Evolutionary conservation across 2,329 filamentous ascomycete genomes (phyloP), one percentile per base, ranked within the genome.

Genomic region (Epichloe bromicola): DNA sequence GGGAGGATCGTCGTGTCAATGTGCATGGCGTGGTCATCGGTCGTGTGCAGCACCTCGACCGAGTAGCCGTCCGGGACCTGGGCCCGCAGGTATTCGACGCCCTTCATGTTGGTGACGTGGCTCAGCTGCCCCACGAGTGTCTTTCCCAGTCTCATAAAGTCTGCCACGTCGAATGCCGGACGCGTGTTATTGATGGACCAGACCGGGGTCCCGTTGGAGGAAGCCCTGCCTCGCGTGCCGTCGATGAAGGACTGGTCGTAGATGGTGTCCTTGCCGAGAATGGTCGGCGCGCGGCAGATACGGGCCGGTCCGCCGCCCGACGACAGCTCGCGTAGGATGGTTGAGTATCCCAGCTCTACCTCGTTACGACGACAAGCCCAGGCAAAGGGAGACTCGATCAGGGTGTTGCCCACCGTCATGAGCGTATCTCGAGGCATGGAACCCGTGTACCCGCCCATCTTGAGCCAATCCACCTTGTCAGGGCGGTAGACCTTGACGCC

Each of bases 141-240:
- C 38, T 58, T 61, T 17, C 63, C 65, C 38, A 66, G 61, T 2
- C 64, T 58, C 59, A 66, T 60, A 49, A 66, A 66, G 46, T 66
- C 64, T 6, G 64, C 64, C 19, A 61, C 60, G 48, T 66, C 64
- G 37, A 66, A 65, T 4, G 65, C 61, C 5, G 62, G 61, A 1
- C 64, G 57, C 19, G 49, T 57, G 52, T 67, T 63, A 50, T 66
- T 66, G 56, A 65, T 65, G 14, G 54, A 54, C 62, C 62, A 65
- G 12, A 41, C 48, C 14, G 33, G 43, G n/a, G 17, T 30, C 7
- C 43, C 33, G 11, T 53, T 46, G 3, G 34, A 17, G 3, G 14
- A 17, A 12, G 14, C 19, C 19, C 20, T 33, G 5, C 3, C 23
- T 34, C 38, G 44, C 19, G 44, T 43, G 30, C 38, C 49, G 15